Evolutionary conservation across 1,284 basidiomycete genomes (phyloP).

Genomic region (Violaceomyces palustris): DNA sequence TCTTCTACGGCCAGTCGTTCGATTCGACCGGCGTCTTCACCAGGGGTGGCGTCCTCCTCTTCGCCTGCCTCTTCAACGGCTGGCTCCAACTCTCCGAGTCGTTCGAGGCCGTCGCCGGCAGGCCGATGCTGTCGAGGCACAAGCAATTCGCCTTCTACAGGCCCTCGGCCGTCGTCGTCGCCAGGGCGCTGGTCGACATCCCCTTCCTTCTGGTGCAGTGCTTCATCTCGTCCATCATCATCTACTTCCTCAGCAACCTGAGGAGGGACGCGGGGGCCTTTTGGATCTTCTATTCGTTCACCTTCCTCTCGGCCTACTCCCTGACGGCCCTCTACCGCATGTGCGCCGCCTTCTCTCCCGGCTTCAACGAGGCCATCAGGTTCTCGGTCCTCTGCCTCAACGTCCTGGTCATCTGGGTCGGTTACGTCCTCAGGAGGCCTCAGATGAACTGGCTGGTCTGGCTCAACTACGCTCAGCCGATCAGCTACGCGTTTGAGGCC

Average conservation of each 20-base stretch:
- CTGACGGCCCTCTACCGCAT: conserved; percentile 32
- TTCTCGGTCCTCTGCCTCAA: conserved; percentile 32
- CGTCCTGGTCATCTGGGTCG: conserved; percentile 29
- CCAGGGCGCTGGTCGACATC: conserved; percentile 47
- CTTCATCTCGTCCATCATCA: conserved; percentile 53
- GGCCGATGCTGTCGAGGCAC: conserved; percentile 34
- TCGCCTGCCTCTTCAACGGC: conserved; percentile 54
- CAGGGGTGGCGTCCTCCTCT: conserved; percentile 54
- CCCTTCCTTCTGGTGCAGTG: conserved; percentile 54
- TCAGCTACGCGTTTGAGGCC: conserved; percentile 73
- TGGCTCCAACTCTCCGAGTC: conserved; percentile 53
- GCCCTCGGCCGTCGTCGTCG: conserved; percentile 40
- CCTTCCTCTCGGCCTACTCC: conserved; percentile 30
- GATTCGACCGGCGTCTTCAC: conserved; percentile 37
- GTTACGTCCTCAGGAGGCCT: conserved; percentile 59
- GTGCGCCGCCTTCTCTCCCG: conserved; percentile 47
- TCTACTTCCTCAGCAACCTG: conserved; percentile 48
- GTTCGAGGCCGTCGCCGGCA: conserved; percentile 58
- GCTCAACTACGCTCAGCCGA: conserved; percentile 53
- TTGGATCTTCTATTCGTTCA: conserved; percentile 59
- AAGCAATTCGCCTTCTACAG: conserved; percentile 44
- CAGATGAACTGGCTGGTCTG: conserved; percentile 68
- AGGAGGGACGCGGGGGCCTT: conserved; percentile 37
- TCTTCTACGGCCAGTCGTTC: conserved; percentile 37
- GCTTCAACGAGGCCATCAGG: conserved; percentile 47